Evolutionary conservation across 2,329 filamentous ascomycete species (phyloP).

Genomic region (Paecilomyces dactylethromorphus): DNA sequence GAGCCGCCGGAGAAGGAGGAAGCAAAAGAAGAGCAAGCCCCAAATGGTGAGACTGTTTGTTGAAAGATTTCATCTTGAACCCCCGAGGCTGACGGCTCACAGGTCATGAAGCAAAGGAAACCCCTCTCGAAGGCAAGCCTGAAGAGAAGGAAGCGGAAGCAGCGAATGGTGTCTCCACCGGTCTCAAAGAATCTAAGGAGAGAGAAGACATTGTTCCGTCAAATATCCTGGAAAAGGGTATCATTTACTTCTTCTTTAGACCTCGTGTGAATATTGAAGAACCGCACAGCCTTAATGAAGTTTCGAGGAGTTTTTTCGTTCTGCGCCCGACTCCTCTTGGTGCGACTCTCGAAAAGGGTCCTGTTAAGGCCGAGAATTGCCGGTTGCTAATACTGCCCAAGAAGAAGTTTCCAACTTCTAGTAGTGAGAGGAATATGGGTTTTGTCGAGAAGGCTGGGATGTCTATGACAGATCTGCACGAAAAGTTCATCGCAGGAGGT

Average conservation of each 20-base stretch:
- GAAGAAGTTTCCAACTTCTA: slow-evolving; percentile 67
- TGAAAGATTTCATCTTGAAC: background rate
- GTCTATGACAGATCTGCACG: slow-evolving; percentile 63
- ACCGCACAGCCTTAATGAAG: slow-evolving; percentile 62
- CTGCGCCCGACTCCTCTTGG: slow-evolving; percentile 65
- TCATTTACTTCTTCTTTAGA: slow-evolving; percentile 87
- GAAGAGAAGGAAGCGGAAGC: slow-evolving; percentile 4
- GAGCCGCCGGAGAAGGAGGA: slow-evolving; percentile 7
- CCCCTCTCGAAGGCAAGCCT: background rate
- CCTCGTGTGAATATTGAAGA: slow-evolving; percentile 67
- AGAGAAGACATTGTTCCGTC: slow-evolving; percentile 48
- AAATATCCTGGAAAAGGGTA: slow-evolving; percentile 74
- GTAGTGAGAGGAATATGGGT: slow-evolving; percentile 65
- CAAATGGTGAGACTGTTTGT: background rate
- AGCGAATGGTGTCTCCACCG: slow-evolving; percentile 19
- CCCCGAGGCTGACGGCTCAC: background rate
- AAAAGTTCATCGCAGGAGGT: slow-evolving; percentile 59
- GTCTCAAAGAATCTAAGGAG: slow-evolving; percentile 45
- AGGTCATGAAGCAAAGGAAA: background rate
- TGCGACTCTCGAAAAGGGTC: slow-evolving; percentile 59
- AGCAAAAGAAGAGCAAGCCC: slow-evolving; percentile 7
- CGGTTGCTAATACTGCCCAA: slow-evolving; percentile 75
- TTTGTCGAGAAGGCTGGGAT: slow-evolving; percentile 72
- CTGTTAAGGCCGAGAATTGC: slow-evolving; percentile 54
- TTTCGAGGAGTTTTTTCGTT: slow-evolving; percentile 73